These are phyloP conservation scores for Xylaria cubensis DNA, from an alignment of 495 filamentous ascomycete genomes.

Conservation along the genomic window DNA sequence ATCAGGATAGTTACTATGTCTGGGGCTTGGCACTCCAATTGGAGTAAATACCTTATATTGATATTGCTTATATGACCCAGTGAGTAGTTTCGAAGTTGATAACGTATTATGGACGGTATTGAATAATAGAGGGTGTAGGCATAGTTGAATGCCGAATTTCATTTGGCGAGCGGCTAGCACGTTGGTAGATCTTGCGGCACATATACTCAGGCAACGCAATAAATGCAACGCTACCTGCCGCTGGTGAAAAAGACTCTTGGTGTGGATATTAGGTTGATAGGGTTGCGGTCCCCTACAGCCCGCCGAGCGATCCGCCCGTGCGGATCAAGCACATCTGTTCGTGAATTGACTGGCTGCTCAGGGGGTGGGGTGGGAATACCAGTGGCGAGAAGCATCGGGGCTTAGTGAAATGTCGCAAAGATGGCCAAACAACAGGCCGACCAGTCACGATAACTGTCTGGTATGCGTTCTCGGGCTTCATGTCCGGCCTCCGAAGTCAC, in stretches of 20 bases:
- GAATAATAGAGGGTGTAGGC: not conserved
- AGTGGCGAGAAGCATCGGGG: conserved; percentile 10
- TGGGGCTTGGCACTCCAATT: not conserved
- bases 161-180: not conserved
- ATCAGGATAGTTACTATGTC: not conserved
- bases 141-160: not conserved
- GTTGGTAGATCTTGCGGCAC: not conserved
- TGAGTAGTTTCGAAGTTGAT: not conserved
- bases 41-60: not conserved
- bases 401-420: not conserved
- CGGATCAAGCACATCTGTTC: conserved; percentile 19
- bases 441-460: conserved; percentile 15
- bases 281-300: not conserved
- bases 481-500: conserved; percentile 14
- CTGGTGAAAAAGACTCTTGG: not conserved
- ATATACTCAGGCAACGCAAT: not conserved
- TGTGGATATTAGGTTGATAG: conserved; percentile 7
- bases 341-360: conserved; percentile 14
- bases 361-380: not conserved
- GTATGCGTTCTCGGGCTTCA: not conserved
- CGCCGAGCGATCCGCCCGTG: conserved; percentile 21
- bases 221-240: not conserved
- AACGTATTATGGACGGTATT: not conserved
- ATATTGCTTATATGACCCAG: not conserved
- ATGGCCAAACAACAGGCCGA: conserved; percentile 5